These are phyloP conservation scores for Aspergillus luchuensis DNA, from an alignment of 2,329 filamentous ascomycete genomes.

Conservation along the genomic window DNA sequence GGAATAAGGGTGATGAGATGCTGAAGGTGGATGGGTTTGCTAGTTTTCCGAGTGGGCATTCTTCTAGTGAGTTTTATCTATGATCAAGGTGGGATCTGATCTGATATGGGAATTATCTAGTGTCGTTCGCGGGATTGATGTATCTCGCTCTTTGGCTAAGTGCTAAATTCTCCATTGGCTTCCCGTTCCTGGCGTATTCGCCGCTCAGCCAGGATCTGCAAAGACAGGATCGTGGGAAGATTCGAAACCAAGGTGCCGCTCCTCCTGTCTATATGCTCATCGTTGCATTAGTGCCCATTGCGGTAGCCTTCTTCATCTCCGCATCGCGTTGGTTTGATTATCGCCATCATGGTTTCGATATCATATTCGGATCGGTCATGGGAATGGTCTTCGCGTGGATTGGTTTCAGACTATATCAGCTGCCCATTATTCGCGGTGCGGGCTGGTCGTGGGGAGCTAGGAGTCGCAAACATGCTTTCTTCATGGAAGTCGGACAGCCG, in stretches of 20 bases:
- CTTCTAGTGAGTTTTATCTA: slow-evolving; percentile 57
- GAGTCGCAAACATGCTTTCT: slow-evolving; percentile 69
- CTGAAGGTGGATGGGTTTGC: slow-evolving; percentile 77
- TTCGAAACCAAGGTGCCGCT: slow-evolving; percentile 74
- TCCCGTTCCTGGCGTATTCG: slow-evolving; percentile 44
- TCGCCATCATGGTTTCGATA: slow-evolving; percentile 89
- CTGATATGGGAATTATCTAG: slow-evolving; percentile 34
- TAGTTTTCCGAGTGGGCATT: slow-evolving; percentile 78
- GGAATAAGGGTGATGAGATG: slow-evolving; percentile 56
- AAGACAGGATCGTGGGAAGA: slow-evolving; percentile 42
- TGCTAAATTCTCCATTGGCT: slow-evolving; percentile 53
- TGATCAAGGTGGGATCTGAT: neutral
- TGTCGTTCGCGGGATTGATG: slow-evolving; percentile 75
- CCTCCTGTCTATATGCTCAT: slow-evolving; percentile 79
- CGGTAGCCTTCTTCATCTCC: slow-evolving; percentile 76
- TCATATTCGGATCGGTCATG: slow-evolving; percentile 80
- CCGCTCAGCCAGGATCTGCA: slow-evolving; percentile 29
- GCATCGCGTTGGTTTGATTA: slow-evolving; percentile 85
- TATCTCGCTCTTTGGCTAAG: slow-evolving; percentile 88
- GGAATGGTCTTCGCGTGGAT: slow-evolving; percentile 72
- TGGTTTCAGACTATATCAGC: slow-evolving; percentile 81
- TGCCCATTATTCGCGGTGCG: slow-evolving; percentile 74
- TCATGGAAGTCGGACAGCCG: slow-evolving; percentile 36
- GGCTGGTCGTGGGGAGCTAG: slow-evolving; percentile 90
- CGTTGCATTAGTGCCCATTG: slow-evolving; percentile 70